Evolutionary conservation across 108 stramenopile species (phyloP).

Genomic region (Skeletonema costatum): DNA sequence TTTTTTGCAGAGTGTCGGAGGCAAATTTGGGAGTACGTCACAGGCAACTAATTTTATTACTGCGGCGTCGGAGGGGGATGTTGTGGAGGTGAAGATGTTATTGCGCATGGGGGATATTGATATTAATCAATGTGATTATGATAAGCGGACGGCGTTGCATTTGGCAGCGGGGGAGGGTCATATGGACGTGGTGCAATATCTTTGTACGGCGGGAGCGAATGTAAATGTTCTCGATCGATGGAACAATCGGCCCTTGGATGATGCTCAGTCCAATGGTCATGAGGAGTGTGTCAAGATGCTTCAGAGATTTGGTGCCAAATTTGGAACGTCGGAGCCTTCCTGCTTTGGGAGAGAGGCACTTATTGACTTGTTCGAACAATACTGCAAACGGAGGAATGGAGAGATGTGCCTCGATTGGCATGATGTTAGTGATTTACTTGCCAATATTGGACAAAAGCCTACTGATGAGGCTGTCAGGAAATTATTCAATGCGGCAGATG

Average conservation of each 20-base stretch:
- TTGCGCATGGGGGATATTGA: conserved; percentile 39
- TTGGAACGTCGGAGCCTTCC: not conserved
- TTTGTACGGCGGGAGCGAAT: conserved; percentile 51
- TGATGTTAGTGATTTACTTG: conserved; percentile 55
- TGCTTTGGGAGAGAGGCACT: conserved; percentile 46
- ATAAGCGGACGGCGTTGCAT: conserved; percentile 64
- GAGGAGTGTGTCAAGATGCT: conserved; percentile 22
- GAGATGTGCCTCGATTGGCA: conserved; percentile 48
- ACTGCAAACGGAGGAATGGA: conserved; percentile 44
- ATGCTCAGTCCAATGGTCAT: conserved; percentile 31
- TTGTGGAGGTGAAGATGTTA: conserved; percentile 41
- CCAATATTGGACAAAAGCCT: conserved; percentile 65
- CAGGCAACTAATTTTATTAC: conserved; percentile 48
- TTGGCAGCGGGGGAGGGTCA: conserved; percentile 57
- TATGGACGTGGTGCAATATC: conserved; percentile 43
- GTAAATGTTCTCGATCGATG: conserved; percentile 56
- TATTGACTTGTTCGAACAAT: conserved; percentile 71
- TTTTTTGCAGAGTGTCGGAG: conserved; percentile 36
- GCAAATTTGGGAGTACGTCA: conserved; percentile 43
- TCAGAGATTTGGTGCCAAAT: conserved; percentile 30
- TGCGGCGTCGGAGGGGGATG: conserved; percentile 54
- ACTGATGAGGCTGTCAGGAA: conserved; percentile 50
- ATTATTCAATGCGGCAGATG: conserved; percentile 66
- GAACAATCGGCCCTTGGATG: conserved; percentile 57
- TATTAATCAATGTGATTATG: conserved; percentile 50